Base-by-base conservation (phyloP, 371 early-diverging fungal species). In the Saksenaea vasiformis region DNA sequence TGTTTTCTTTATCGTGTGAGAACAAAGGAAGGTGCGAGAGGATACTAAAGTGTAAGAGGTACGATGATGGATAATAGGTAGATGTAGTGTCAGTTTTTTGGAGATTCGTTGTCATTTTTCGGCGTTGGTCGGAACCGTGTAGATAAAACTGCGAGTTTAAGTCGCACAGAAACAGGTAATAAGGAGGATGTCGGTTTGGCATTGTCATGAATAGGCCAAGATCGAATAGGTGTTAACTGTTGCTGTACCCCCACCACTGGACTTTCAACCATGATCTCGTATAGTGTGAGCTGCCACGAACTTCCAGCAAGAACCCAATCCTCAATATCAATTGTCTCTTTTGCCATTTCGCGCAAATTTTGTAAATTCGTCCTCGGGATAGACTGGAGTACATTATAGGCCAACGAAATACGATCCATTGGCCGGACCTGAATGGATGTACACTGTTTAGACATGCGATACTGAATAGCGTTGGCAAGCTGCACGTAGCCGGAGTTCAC, bases 251-350 rank as follows among this genome's bases (percentile, higher is more conserved):
- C 70, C 2, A 70, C 63, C 1, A 62, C 56, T 7, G 58, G 66
- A 37, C 70, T 70, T 53, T 70, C 66, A 10, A 70, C 58, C 62
- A 70, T 66, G 27, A 70, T 28, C 53, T 70, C 70, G 22, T 70
- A 63, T 22, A 70, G 26, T 11, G 66, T 53, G 10, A 70, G 58
- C 24, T 63, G 55, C 70, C 70, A 70, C 10, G 60, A 34, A 1
- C 58, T 55, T 7, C 57, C 66, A 31, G 38, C 53, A 22, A 47
- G 51, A 22, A 47, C 51, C 51, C 51, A 47, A 22, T 47, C 51
- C 14, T 64, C 58, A 14, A 70, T 44, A 3, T 63, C 38, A 35
- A 67, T 58, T 9, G 58, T 59, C 10, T 61, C 54, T 35, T 60
- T 59, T 3, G 70, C 70, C 15, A 60, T 27, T 22, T 62, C 66